Evolutionary conservation across 805 yeast species (phyloP), one percentile per base, ranked within the genome.

Genomic region (Tanozyma kutaoensis): DNA sequence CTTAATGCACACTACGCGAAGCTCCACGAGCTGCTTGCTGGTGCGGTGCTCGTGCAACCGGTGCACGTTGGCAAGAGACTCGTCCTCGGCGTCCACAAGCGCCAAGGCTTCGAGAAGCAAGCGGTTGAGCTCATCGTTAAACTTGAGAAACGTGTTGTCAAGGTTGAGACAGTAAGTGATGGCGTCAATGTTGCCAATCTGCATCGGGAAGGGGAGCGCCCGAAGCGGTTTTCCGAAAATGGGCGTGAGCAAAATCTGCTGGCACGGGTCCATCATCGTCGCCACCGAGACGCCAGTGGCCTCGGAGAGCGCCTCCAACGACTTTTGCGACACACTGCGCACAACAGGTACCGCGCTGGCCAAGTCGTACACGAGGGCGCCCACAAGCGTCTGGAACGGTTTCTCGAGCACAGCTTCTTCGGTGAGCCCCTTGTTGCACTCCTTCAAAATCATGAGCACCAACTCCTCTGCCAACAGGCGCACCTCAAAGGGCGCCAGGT

Each of bases 201-300:
- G 98, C 95, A 88, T 91, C 4, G 95, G 91, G 56, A 93, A 91
- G 0, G 99, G 98, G 34, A 91, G 62, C 1, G 99, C 99, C 36
- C 99, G 66, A 31, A 91, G 55, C 1, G 99, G 99, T 46, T 91
- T 91, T 3, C 95, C 95, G 58, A 91, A 93, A 14, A 91, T 91
- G 5, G 99, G 97, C 1, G 93, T 80, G 25, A 91, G 55, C 16
- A 93, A 57, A 15, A 86, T 71, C 25, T 72, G 76, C 40, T 85
- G 82, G 28, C 93, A 86, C 12, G 88, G 86, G 4, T 74, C 70
- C 50, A 93, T 74, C 40, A 93, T 68, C 1, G 74, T 69, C 1
- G 88, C 68, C 24, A 82, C 63, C 1, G 93, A 69, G 10, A 76
- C 75, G 2, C 59, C 58, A 0, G 93, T 75, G 0, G 78, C 68